Evolutionary conservation across 2,329 filamentous ascomycete genomes (phyloP), one percentile per base, ranked within the genome.

Genomic region (Penicillium sp.): DNA sequence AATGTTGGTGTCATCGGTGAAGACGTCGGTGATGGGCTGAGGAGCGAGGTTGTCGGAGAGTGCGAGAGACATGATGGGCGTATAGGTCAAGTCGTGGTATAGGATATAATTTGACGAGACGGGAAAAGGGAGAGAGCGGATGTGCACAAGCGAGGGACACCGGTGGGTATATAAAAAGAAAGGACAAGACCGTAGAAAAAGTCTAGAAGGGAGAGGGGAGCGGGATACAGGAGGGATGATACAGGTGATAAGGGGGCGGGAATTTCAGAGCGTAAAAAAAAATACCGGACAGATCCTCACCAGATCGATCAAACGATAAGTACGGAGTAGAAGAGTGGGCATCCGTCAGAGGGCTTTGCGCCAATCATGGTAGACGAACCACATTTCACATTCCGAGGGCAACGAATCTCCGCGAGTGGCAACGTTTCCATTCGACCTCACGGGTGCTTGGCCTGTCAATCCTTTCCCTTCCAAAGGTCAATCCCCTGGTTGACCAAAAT

Each of bases 1-100:
- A 69, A 89, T 86, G 64, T 84, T 81, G 38, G 84, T 87, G 65
- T 88, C 85, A 58, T 69, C 74, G 46, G 84, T 88, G 71, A 87
- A 76, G 56, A 76, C 55, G 58, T 76, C 73, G 20, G 73, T 75
- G 36, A 60, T 54, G 33, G 73, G 73, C 63, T 75, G 71, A 40
- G 73, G 71, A 53, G 70, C 55, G 51, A 73, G 57, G 52, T 67
- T 69, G 54, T 72, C 68, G 41, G 70, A 67, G 53, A 69, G 67
- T 39, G 63, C 64, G 47, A 72, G 54, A 54, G 69, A 67, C 69
- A 72, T 72, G 46, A 16, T 61, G 54, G 35, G 38, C 25, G 39
- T 38, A 20, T 38, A 38, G 9, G 2, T 20, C 16, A 22, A 38
- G 35, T 20, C 16, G 11, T 20, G 18, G 18, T 20, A 38, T 20